A percentile compares a stretch with the other conserved stretches of the same genome.
Evolutionary conservation across 2,329 filamentous ascomycete genomes (phyloP).

Genomic region (Penicillium concentricum): DNA sequence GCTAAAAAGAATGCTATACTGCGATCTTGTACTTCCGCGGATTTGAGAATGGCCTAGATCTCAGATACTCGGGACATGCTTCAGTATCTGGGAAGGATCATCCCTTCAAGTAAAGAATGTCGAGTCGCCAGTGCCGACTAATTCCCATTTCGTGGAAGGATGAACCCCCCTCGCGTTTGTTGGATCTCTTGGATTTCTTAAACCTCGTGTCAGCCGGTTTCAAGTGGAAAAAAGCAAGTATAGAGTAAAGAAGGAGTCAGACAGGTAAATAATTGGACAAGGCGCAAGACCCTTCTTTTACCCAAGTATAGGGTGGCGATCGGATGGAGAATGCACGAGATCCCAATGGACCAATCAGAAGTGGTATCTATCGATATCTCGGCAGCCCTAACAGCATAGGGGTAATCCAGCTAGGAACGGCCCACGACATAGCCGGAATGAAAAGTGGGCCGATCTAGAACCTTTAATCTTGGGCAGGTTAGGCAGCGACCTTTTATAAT

Average conservation of each 20-base stretch:
- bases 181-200: neutral
- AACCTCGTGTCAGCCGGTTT: neutral
- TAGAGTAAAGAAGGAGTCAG: neutral
- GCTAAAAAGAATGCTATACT: neutral
- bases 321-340: neutral
- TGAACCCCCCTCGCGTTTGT: neutral
- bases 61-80: neutral
- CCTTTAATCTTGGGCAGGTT: slow-evolving; percentile 1
- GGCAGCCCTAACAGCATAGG: slow-evolving; percentile 9
- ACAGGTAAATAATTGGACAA: neutral
- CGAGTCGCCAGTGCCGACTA: neutral
- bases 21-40: neutral
- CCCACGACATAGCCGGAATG: slow-evolving; percentile 17
- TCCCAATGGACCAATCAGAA: neutral
- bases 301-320: slow-evolving; percentile 2
- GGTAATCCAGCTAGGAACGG: slow-evolving; percentile 17
- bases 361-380: neutral
- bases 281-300: neutral
- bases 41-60: neutral
- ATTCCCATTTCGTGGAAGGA: neutral
- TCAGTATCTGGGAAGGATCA: neutral
- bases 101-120: neutral
- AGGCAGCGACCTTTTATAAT: neutral
- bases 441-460: slow-evolving; percentile 21
- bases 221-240: too few species aligned